phyloP scores from a whole-genome alignment of 768 basidiomycete species.

The Tricholoma sp. region DNA sequence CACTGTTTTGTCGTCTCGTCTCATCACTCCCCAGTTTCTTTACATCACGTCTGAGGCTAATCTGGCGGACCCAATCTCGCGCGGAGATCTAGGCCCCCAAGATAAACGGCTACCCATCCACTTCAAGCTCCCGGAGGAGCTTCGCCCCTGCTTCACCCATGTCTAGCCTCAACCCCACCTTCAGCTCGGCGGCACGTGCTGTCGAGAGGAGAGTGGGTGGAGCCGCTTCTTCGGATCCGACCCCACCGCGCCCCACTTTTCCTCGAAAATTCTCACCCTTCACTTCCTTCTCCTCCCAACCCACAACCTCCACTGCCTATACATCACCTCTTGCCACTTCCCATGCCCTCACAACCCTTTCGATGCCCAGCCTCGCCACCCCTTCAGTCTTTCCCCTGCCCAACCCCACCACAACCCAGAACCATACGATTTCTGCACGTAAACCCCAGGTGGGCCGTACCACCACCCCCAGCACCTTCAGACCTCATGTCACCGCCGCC shows the following conservation, averaged over 20 bases:
- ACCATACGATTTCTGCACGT: not conserved
- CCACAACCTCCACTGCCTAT: not conserved
- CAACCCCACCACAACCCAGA: no score
- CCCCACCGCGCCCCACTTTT: not conserved
- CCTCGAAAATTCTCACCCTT: not conserved
- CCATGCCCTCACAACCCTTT: not conserved
- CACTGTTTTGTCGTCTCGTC: no score
- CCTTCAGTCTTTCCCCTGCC: no score
- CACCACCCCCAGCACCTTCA: not conserved
- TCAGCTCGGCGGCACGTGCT: not conserved
- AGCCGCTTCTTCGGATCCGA: not conserved
- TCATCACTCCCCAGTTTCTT: no score
- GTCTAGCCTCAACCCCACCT: not conserved
- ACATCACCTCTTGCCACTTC: not conserved
- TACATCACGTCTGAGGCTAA: conserved; percentile 16
- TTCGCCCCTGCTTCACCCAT: not conserved
- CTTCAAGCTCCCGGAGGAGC: not conserved
- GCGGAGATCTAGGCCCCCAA: not conserved
- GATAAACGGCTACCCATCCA: not conserved
- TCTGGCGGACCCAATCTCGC: conserved; percentile 20
- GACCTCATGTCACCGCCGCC: not conserved
- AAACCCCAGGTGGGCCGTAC: not conserved
- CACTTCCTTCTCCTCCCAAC: not conserved
- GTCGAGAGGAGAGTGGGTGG: not conserved
- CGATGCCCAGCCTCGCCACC: not conserved